Conservation (phyloP, 106 monocot genomes). For the Iris macrosiphon region DNA sequence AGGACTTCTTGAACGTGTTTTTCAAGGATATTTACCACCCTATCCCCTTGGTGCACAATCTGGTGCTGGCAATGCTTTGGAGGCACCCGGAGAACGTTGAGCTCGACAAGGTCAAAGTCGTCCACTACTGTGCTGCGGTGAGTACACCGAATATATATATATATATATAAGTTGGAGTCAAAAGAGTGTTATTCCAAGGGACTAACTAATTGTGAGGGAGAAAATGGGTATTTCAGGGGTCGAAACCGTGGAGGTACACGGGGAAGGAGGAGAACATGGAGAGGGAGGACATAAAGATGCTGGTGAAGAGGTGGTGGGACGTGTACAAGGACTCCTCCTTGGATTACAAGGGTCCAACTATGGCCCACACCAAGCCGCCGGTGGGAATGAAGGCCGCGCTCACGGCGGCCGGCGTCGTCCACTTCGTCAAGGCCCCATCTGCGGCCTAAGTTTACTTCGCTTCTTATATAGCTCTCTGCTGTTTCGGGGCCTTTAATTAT, state of each 20-base stretch:
- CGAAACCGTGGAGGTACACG: slow-evolving; percentile 85
- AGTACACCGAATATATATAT: too few species aligned
- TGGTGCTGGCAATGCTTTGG: slow-evolving; percentile 6
- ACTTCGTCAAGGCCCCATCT: neutral
- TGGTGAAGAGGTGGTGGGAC: slow-evolving; percentile 81
- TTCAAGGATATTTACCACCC: slow-evolving; percentile 54
- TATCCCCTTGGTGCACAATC: slow-evolving; percentile 40
- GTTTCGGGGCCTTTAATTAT: too few species aligned
- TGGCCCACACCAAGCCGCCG: slow-evolving; percentile 21
- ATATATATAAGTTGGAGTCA: too few species aligned
- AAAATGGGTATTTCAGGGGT: slow-evolving; percentile 22
- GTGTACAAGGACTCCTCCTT: slow-evolving; percentile 46
- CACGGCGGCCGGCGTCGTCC: neutral
- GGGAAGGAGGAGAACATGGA: slow-evolving; percentile 79
- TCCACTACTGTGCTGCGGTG: slow-evolving; percentile 29
- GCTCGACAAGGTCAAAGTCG: slow-evolving; percentile 60
- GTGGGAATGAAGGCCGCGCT: neutral
- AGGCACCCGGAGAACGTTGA: slow-evolving; percentile 2
- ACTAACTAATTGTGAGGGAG: too few species aligned
- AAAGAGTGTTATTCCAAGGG: too few species aligned
- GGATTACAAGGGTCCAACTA: neutral
- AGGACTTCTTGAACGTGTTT: slow-evolving; percentile 53
- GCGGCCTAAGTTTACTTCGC: neutral
- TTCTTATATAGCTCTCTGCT: too few species aligned
- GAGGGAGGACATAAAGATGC: slow-evolving; percentile 64